Evolutionary conservation across 495 filamentous ascomycete genomes (phyloP).

Genomic region (Podospora conica): DNA sequence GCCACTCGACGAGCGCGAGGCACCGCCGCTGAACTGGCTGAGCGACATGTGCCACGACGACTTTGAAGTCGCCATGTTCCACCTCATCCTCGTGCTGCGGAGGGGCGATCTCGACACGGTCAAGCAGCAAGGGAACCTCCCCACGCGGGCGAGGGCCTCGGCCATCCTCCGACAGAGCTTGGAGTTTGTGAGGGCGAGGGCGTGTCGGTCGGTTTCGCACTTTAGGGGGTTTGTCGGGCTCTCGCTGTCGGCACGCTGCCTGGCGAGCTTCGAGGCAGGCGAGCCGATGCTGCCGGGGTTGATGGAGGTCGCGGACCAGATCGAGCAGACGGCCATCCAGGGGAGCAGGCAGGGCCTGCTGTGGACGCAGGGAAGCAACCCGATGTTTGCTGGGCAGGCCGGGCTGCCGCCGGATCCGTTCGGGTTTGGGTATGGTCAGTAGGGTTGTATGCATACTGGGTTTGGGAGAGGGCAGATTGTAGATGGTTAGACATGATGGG

Average conservation of each 20-base stretch:
- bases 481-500: background rate
- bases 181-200: slow-evolving; percentile 7
- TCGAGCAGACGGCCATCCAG: slow-evolving; percentile 18
- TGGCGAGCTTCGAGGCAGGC: slow-evolving; percentile 5
- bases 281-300: slow-evolving; percentile 11
- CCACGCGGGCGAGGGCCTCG: slow-evolving; percentile 2
- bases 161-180: slow-evolving; percentile 12
- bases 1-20: background rate
- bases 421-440: slow-evolving; percentile 2
- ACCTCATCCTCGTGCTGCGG: slow-evolving; percentile 14
- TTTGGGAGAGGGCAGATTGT: background rate
- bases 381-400: slow-evolving; percentile 2
- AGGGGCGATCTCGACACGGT: slow-evolving; percentile 8
- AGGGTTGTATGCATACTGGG: background rate
- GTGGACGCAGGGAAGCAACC: slow-evolving; percentile 3
- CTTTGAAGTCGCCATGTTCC: slow-evolving; percentile 21
- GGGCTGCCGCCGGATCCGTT: slow-evolving; percentile 4
- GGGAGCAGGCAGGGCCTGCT: slow-evolving; percentile 9
- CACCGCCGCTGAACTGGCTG: slow-evolving; percentile 7
- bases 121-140: background rate
- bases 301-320: slow-evolving; percentile 17
- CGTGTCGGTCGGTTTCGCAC: slow-evolving; percentile 15
- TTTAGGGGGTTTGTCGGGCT: slow-evolving; percentile 18
- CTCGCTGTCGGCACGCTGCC: slow-evolving; percentile 12
- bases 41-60: slow-evolving; percentile 23